Evolutionary conservation across 139 green algal genomes (phyloP).

Genomic region (Chlorella vulgaris): DNA sequence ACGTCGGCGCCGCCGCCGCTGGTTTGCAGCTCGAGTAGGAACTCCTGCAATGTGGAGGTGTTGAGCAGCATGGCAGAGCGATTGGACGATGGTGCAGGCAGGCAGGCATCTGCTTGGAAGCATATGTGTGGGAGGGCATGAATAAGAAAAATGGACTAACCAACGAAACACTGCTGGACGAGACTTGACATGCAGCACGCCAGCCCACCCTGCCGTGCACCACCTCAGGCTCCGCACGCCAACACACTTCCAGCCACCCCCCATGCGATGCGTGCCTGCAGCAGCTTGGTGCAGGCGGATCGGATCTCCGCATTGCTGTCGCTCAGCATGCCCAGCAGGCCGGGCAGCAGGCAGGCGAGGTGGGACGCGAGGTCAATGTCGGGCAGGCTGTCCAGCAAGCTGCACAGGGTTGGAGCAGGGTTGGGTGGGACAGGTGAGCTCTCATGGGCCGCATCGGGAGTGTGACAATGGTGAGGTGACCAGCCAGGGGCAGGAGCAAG

Average conservation of each 20-base stretch:
- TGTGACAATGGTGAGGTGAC: too few relatives aligned
- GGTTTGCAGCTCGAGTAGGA: constrained; percentile 30
- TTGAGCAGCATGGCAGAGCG: background rate
- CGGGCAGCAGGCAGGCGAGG: constrained; percentile 90
- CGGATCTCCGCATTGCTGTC: constrained; percentile 79
- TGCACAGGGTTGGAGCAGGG: background rate
- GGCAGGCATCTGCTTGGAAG: background rate
- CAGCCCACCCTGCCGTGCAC: too few relatives aligned
- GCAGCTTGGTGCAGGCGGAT: constrained; percentile 56
- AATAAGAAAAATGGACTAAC: background rate
- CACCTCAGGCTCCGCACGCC: background rate
- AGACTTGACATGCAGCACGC: too few relatives aligned
- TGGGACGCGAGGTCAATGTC: constrained; percentile 89
- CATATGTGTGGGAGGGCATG: too few relatives aligned
- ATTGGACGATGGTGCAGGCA: background rate
- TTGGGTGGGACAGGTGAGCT: too few relatives aligned
- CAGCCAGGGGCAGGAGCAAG: too few relatives aligned
- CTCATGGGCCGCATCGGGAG: too few relatives aligned
- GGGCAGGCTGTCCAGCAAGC: constrained; percentile 84
- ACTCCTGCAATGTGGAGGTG: constrained; percentile 2
- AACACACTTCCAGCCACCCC: background rate
- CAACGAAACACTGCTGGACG: too few relatives aligned
- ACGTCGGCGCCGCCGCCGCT: constrained; percentile 45
- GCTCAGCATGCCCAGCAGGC: constrained; percentile 87
- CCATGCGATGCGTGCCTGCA: constrained; percentile 52